phyloP scores from a whole-genome alignment of 140 eudicot species.

The Anethum foeniculum region DNA sequence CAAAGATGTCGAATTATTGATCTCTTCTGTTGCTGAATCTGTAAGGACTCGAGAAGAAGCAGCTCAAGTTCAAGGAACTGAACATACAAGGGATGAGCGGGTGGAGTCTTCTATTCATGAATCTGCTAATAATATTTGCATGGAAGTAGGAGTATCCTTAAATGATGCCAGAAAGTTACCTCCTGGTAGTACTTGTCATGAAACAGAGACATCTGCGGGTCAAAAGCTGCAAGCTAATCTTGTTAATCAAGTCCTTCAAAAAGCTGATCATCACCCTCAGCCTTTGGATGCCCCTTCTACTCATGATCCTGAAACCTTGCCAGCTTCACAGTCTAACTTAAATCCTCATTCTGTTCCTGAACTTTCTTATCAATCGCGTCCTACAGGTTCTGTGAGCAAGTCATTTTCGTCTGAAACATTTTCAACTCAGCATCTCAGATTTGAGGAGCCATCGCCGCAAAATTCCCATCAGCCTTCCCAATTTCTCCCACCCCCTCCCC shows the following conservation, averaged over 20 bases:
- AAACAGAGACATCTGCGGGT: constrained; percentile 6
- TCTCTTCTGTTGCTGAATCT: constrained; percentile 10
- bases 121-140: constrained; percentile 15
- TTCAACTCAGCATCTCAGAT: constrained; percentile 12
- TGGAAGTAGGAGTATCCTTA: neutral
- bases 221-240: constrained; percentile 16
- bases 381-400: constrained; percentile 12
- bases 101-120: constrained; percentile 24
- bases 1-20: constrained; percentile 7
- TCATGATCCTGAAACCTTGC: constrained; percentile 17
- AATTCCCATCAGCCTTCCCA: constrained; percentile 5
- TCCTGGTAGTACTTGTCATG: constrained; percentile 12
- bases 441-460: constrained; percentile 6
- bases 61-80: constrained; percentile 11
- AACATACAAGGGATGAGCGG: constrained; percentile 14
- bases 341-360: constrained; percentile 17
- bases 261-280: constrained; percentile 17
- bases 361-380: neutral
- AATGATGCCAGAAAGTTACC: constrained; percentile 13
- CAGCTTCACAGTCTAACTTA: constrained; percentile 17
- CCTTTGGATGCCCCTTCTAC: constrained; percentile 6
- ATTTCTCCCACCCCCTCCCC: constrained; percentile 20
- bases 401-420: constrained; percentile 1
- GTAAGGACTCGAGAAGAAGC: constrained; percentile 12
- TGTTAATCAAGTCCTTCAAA: constrained; percentile 20